These are phyloP conservation scores for Skeletonema potamos DNA, from an alignment of 108 stramenopile species.

Conservation along the genomic window DNA sequence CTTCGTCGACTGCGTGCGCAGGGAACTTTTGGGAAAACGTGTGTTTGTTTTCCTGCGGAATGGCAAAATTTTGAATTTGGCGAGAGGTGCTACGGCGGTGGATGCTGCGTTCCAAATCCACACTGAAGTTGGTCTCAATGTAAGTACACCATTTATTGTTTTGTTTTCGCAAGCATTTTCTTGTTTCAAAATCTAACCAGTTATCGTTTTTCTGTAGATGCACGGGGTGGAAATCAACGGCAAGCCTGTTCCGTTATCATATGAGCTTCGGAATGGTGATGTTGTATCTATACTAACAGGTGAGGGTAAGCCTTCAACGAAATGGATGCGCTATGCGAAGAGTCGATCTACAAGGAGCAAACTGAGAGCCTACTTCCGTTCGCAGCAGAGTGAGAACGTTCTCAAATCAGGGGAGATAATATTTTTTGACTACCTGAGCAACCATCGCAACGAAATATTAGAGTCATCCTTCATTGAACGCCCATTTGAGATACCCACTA, in stretches of 20 bases:
- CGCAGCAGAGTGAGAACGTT: slow-evolving; percentile 71
- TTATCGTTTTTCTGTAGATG: slow-evolving; percentile 43
- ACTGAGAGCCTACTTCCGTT: slow-evolving; percentile 80
- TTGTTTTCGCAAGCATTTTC: background rate
- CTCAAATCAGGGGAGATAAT: slow-evolving; percentile 73
- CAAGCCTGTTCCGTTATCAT: slow-evolving; percentile 61
- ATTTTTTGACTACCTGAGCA: slow-evolving; percentile 70
- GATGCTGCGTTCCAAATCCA: slow-evolving; percentile 94
- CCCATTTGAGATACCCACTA: slow-evolving; percentile 57
- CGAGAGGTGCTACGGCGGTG: slow-evolving; percentile 83
- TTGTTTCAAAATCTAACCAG: background rate
- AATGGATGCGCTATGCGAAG: slow-evolving; percentile 88
- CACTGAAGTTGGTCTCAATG: slow-evolving; percentile 80
- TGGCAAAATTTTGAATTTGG: slow-evolving; percentile 90
- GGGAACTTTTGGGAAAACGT: slow-evolving; percentile 84
- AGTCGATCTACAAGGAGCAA: slow-evolving; percentile 84
- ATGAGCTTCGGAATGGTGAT: slow-evolving; percentile 88
- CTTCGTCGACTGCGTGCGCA: slow-evolving; percentile 87
- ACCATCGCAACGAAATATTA: slow-evolving; percentile 63
- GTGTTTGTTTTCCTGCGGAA: slow-evolving; percentile 92
- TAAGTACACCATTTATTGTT: background rate
- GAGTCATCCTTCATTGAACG: slow-evolving; percentile 59
- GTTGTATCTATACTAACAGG: slow-evolving; percentile 88
- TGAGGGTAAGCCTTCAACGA: slow-evolving; percentile 67
- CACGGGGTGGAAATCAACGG: slow-evolving; percentile 89